Conservation (phyloP, 2,329 filamentous ascomycete genomes). For the Fusarium goolgardi region DNA sequence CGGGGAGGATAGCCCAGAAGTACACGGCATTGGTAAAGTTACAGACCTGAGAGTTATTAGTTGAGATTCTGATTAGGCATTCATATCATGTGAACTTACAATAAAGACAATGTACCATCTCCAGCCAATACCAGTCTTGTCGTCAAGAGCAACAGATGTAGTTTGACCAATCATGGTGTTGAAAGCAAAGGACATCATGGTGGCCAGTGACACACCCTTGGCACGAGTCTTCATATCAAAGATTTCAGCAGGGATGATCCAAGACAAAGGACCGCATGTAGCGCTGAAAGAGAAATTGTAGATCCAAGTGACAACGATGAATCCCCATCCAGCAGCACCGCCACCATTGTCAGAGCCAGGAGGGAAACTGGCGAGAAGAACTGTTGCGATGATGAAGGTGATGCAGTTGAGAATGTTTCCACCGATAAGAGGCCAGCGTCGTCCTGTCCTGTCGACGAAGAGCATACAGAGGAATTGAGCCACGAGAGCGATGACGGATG, state of each 20-base stretch:
- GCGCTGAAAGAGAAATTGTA: conserved; percentile 34
- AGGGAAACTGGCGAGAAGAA: conserved; percentile 69
- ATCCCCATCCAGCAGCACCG: conserved; percentile 69
- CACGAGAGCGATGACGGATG: conserved; percentile 75
- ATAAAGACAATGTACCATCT: conserved; percentile 57
- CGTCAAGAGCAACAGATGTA: conserved; percentile 63
- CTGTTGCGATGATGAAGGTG: conserved; percentile 76
- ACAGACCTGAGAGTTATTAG: neutral
- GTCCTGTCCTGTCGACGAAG: conserved; percentile 75
- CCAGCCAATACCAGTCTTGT: conserved; percentile 53
- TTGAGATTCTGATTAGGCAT: fast-evolving
- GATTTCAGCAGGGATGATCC: conserved; percentile 73
- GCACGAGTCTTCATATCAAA: conserved; percentile 80
- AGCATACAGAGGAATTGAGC: conserved; percentile 76
- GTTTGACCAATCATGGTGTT: conserved; percentile 76
- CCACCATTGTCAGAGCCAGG: conserved; percentile 50
- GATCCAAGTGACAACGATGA: conserved; percentile 30
- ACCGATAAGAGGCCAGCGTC: conserved; percentile 76
- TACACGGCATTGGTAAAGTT: conserved; percentile 51
- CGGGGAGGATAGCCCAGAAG: conserved; percentile 74
- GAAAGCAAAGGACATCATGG: conserved; percentile 77
- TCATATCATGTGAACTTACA: neutral
- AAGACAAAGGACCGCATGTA: conserved; percentile 41
- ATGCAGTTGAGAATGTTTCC: conserved; percentile 78
- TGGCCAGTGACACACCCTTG: conserved; percentile 78